Evolutionary conservation across 305 asterid species (phyloP).

Genomic region (Solanum chacoense): DNA sequence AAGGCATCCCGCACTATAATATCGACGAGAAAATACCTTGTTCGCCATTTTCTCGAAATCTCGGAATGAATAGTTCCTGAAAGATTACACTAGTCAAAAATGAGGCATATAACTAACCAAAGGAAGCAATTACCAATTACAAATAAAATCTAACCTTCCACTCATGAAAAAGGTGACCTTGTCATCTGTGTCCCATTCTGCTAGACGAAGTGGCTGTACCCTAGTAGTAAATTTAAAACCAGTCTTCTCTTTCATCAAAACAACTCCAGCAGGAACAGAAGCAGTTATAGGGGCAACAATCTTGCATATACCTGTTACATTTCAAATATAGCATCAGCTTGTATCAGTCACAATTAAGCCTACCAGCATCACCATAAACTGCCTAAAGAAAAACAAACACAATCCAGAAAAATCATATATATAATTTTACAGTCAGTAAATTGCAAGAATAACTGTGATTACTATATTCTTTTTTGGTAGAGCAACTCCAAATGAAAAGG

Average conservation of each 20-base stretch:
- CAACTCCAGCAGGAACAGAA: constrained; percentile 93
- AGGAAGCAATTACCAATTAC: background rate
- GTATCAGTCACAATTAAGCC: background rate
- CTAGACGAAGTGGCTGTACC: constrained; percentile 96
- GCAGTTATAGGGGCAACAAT: constrained; percentile 82
- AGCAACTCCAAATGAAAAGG: background rate
- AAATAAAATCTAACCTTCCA: constrained; percentile 53
- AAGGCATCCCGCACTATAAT: constrained; percentile 77
- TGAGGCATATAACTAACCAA: background rate
- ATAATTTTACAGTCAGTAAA: background rate
- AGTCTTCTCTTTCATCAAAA: constrained; percentile 70
- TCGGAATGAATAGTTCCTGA: constrained; percentile 86
- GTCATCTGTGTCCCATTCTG: constrained; percentile 91
- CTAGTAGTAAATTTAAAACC: constrained; percentile 91
- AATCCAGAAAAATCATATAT: background rate
- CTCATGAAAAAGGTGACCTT: constrained; percentile 91
- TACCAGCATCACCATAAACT: background rate
- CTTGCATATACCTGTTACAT: constrained; percentile 75
- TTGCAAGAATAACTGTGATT: background rate
- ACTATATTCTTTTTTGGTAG: background rate
- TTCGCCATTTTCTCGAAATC: constrained; percentile 97
- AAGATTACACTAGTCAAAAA: constrained; percentile 23
- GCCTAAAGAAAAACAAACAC: background rate
- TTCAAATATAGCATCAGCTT: background rate
- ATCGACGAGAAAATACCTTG: constrained; percentile 86